phyloP scores from a whole-genome alignment of 2,329 filamentous ascomycete genomes.

The Fusarium mundagurra region DNA sequence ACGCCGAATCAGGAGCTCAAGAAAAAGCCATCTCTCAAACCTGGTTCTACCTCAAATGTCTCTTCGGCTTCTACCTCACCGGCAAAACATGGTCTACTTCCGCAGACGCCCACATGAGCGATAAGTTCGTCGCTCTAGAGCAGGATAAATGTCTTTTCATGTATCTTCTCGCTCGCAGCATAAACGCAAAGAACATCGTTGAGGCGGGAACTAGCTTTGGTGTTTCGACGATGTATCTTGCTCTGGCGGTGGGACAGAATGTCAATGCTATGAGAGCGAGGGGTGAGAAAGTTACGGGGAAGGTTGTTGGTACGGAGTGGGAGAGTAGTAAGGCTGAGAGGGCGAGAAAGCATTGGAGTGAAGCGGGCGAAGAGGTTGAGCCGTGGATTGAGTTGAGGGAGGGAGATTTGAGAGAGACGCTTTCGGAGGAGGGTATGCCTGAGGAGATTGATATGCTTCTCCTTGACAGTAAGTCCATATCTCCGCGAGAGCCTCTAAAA shows the following conservation, averaged over 20 bases:
- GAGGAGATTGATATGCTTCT: constrained; percentile 64
- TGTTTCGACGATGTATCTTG: constrained; percentile 71
- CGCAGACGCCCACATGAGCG: constrained; percentile 55
- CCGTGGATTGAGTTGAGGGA: constrained; percentile 65
- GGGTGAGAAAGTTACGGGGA: constrained; percentile 34
- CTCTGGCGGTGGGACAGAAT: constrained; percentile 65
- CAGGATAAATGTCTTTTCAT: constrained; percentile 66
- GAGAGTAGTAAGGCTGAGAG: constrained; percentile 62
- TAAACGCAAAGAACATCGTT: constrained; percentile 62
- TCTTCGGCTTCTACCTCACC: constrained; percentile 39
- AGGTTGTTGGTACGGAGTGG: constrained; percentile 69
- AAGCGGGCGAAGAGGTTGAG: constrained; percentile 61
- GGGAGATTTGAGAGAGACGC: constrained; percentile 67
- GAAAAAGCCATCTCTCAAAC: constrained; percentile 41
- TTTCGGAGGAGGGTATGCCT: constrained; percentile 53
- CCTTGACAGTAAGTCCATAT: constrained; percentile 70
- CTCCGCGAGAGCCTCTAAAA: no score
- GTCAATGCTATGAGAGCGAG: constrained; percentile 33
- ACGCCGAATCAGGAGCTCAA: constrained; percentile 40
- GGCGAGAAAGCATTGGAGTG: constrained; percentile 64
- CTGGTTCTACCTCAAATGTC: constrained; percentile 40
- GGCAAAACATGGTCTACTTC: constrained; percentile 35
- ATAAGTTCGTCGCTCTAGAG: constrained; percentile 70
- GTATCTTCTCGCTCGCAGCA: constrained; percentile 63
- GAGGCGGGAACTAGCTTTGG: constrained; percentile 72